A percentile compares a stretch with the other conserved stretches of the same genome.
phyloP scores from a whole-genome alignment of 2,329 filamentous ascomycete species.

The Pyrenophora seminiperda region DNA sequence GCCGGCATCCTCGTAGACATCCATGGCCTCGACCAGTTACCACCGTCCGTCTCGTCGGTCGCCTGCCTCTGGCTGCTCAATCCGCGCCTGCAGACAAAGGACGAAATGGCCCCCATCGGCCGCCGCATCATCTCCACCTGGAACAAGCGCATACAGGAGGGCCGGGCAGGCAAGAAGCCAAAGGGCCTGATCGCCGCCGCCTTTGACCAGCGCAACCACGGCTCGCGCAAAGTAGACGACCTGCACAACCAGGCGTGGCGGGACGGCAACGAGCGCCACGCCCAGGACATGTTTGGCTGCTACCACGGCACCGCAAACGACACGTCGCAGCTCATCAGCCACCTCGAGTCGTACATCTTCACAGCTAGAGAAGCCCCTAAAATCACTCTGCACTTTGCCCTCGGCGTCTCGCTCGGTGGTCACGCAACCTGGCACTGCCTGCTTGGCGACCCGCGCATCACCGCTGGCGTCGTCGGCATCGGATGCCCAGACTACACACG shows the following conservation, averaged over 20 bases:
- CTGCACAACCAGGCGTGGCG: conserved; percentile 79
- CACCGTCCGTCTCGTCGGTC: conserved; percentile 59
- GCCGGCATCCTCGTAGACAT: conserved; percentile 78
- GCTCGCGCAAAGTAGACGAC: conserved; percentile 69
- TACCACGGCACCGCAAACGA: conserved; percentile 77
- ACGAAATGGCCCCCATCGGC: conserved; percentile 77
- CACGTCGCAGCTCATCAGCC: conserved; percentile 74
- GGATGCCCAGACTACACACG: conserved; percentile 88
- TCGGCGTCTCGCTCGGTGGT: conserved; percentile 85
- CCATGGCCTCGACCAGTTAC: conserved; percentile 79
- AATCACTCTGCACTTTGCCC: conserved; percentile 69
- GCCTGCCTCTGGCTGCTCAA: conserved; percentile 93
- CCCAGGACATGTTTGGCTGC: conserved; percentile 86
- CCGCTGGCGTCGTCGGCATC: conserved; percentile 78
- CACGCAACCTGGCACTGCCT: conserved; percentile 86
- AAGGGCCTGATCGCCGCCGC: conserved; percentile 76
- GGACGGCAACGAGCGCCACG: conserved; percentile 77
- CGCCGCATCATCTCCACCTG: conserved; percentile 70
- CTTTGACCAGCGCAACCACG: conserved; percentile 95
- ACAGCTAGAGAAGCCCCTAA: conserved; percentile 50
- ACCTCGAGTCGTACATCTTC: conserved; percentile 77
- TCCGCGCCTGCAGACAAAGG: conserved; percentile 71
- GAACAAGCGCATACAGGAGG: conserved; percentile 56
- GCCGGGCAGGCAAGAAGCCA: conserved; percentile 30
- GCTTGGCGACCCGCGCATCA: conserved; percentile 77